Base-by-base conservation (phyloP, 352 stramenopile species). In the Globisporangium perplexum region DNA sequence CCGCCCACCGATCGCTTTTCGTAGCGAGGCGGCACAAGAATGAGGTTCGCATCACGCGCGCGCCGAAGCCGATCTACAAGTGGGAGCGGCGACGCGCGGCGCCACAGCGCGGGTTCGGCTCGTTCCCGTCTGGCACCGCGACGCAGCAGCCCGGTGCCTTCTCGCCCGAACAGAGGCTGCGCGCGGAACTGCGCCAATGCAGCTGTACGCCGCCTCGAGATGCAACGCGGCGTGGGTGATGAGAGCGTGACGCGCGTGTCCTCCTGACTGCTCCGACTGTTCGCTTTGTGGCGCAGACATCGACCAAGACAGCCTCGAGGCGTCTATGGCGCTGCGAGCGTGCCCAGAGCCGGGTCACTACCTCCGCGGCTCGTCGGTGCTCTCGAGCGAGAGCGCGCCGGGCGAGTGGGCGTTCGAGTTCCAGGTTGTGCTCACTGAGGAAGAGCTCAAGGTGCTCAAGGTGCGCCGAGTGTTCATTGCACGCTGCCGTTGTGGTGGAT, bases 401-500 rank as follows among this genome's bases (percentile, higher is more conserved):
- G 54, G 26, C 3, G 26, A 36, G 1, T 15, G 35, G 6, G 47
- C 28, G 20, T 74, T 86, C 28, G 72, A 86, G 46, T 81, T 84
- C 50, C 71, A 86, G 55, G 62, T 86, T 48, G 62, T 86, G 23
- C 60, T 86, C 33, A 86, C 72, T 1, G 71, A 83, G 59, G 69
- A 75, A 11, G 75, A 86, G 54, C 50, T 83, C 56, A 72, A 81
- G 43, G 51, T 69, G 12, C 65, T 86, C 39, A 86, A 84, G 63
- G 75, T 86, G 60, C 28, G n/a, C n/a, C n/a, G 10, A 30, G 23
- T 10, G 18, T 20, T 26, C 45, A 14, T 5, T 47, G 18, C 8
- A 39, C 8, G 22, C 31, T 33, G 12, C 30, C 0, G 5, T 18
- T 28, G 10, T 24, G 17, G 11, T 7, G 24, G 45, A 26, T 18